Base-by-base conservation (phyloP, 768 basidiomycete species). In the Rhizopogon roseolus region DNA sequence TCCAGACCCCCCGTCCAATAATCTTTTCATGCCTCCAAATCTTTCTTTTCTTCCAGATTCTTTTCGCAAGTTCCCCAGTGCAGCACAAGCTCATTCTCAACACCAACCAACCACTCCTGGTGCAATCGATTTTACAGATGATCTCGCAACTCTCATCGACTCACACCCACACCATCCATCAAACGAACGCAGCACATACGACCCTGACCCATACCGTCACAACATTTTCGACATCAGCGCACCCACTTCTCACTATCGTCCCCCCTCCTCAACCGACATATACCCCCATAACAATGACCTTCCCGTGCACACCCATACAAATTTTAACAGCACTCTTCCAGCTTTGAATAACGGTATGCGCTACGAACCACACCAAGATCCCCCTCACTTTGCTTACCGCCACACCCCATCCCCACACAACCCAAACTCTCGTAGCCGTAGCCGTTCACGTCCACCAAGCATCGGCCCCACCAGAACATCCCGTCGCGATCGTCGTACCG, bases 181-280 rank as follows among this genome's bases (percentile, higher is more conserved):
- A 9, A 69, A 75, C 48, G 78, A 77, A 34, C 72, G 75, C 56
- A 73, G 75, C 0, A 75, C 75, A n/a, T 72, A 76, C 9, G 68
- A 73, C 60, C 72, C 69, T 22, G 76, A 75, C 22, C 69, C 74
- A 14, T 73, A 76, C 55, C 69, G 71, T 50, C 82, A 82, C 73
- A 78, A 81, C 69, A 81, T 85, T 62, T 85, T 84, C 39, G 84
- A 85, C 67, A 78, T 84, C 62, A 80, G 81, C 48, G 76, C 80
- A 1, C 77, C 76, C 6, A 60, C 71, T 8, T 57, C 71, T 46
- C 65, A 19, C 52, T 63, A 55, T 56, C 54, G 56, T 57, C 53
- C 58, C 42, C 56, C 55, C 34, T 49, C 56, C 29, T 57, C 63
- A 6, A 54, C 56, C 4, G 63, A 65, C 42, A 62, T 64, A 49